Percentiles rank a stretch among this genome's conserved stretches.
phyloP scores from a whole-genome alignment of 345 rosid genomes.

The Eucalyptus tenuipes region DNA sequence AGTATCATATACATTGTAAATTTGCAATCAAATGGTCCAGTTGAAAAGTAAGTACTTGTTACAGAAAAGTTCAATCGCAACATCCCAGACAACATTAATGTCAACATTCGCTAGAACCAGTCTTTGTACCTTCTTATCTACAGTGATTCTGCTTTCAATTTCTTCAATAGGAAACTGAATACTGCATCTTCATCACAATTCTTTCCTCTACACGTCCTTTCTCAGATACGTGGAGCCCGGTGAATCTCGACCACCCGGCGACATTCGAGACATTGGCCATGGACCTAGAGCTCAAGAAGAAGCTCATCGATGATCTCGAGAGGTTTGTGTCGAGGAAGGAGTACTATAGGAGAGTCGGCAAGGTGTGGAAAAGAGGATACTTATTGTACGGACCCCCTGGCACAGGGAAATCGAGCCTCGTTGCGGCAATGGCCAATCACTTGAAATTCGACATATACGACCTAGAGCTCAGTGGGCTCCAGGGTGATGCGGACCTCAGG shows the following conservation, averaged over 20 bases:
- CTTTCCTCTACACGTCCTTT: not conserved
- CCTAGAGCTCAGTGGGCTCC: not conserved
- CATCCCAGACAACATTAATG: not conserved
- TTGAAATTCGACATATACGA: slow-evolving; percentile 5
- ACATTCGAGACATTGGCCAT: slow-evolving; percentile 3
- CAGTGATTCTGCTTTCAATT: not conserved
- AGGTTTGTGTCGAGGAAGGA: not conserved
- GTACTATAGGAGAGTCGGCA: not conserved
- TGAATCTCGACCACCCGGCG: slow-evolving; percentile 18
- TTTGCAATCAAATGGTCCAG: not conserved
- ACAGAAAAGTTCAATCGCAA: not conserved
- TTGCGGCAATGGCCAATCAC: slow-evolving; percentile 9
- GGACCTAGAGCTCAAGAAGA: not conserved
- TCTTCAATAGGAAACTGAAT: not conserved
- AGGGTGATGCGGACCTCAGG: not conserved
- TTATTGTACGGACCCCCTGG: slow-evolving; percentile 4
- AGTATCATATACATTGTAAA: not conserved
- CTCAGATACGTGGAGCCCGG: slow-evolving; percentile 34
- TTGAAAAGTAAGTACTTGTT: not conserved
- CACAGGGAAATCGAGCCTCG: slow-evolving; percentile 3
- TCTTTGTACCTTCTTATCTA: not conserved
- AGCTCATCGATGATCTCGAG: not conserved
- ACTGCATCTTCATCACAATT: not conserved
- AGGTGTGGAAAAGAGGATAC: slow-evolving; percentile 11
- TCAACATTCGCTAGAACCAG: not conserved